Percentiles rank a stretch among this genome's conserved stretches.
phyloP scores from a whole-genome alignment of 306 rosid species.

The Urtica urens region DNA sequence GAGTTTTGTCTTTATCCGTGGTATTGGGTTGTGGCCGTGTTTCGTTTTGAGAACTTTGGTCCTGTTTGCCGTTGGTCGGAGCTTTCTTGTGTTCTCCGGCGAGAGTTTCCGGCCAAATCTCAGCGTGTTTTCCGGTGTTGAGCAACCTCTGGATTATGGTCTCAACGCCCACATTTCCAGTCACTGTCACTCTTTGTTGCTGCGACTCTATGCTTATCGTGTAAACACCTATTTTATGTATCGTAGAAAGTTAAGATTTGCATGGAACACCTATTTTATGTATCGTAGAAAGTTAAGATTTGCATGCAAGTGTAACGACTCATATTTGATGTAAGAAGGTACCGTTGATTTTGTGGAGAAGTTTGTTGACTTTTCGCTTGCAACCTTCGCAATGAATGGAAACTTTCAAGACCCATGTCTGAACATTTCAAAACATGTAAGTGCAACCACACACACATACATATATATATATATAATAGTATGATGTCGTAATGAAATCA shows the following conservation, averaged over 20 bases:
- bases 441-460: not conserved
- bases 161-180: conserved; percentile 50
- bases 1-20: conserved; percentile 16
- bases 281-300: not conserved
- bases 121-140: conserved; percentile 63
- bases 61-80: conserved; percentile 21
- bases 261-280: not conserved
- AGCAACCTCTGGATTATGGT: conserved; percentile 45
- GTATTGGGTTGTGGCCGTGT: conserved; percentile 16
- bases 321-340: not conserved
- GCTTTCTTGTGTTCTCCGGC: conserved; percentile 25
- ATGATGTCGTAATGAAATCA: too few relatives aligned
- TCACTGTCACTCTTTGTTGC: conserved; percentile 63
- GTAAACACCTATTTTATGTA: conserved; percentile 46
- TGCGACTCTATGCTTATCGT: conserved; percentile 50
- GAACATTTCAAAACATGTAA: conserved; percentile 9
- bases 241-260: not conserved
- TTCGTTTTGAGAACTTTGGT: too few relatives aligned
- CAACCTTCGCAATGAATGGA: conserved; percentile 90
- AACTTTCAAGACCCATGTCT: conserved; percentile 73
- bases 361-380: conserved; percentile 71
- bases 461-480: not conserved
- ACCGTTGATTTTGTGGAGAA: conserved; percentile 73
- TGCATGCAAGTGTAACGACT: not conserved
- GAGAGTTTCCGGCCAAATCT: conserved; percentile 54